Base-by-base conservation (phyloP, 495 filamentous ascomycete species). In the Aspergillus affinis region DNA sequence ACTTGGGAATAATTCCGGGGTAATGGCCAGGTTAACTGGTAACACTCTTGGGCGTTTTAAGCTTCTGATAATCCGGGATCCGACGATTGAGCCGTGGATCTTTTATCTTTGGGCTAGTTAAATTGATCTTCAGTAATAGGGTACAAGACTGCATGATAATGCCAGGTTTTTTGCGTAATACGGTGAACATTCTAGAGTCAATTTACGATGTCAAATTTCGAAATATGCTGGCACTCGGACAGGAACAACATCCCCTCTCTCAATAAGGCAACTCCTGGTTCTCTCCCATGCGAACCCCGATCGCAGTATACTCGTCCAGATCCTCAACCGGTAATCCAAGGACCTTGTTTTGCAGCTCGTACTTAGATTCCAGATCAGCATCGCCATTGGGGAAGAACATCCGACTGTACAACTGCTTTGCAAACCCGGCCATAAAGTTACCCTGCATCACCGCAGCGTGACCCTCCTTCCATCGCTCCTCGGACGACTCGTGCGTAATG, bases 261-360 rank as follows among this genome's bases (percentile, higher is more conserved):
- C 12, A 41, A 41, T 41, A 4, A 41, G 12, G 8, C 15, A 41
- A 6, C 36, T 41, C 36, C 3, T 41, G 9, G 4, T 41, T 41
- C 36, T 41, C 36, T 13, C 36, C 36, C 6, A 41, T 41, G 3
- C 36, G 36, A 4, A 41, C 36, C 9, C 36, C 36, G 15, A 41
- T 13, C 9, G 36, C 36, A 0, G 82, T 86, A 8, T 65, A 66
- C 61, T 82, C 82, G 66, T 87, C 85, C 59, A 89, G 56, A 61
- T 85, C 78, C 71, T 89, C 86, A 62, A 75, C 69, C n/a, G 81
- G 76, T 57, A 89, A 64, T 0, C 78, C 84, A 27, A 89, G 69
- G 47, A 75, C 41, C 6, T 68, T 71, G 61, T 89, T 89, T 9
- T 69, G 68, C 57, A 80, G 51, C 0, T 76, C 75, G 3, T 59